These are phyloP conservation scores for Blakeslea trispora DNA, from an alignment of 371 early-diverging fungal genomes.

Conservation along the genomic window DNA sequence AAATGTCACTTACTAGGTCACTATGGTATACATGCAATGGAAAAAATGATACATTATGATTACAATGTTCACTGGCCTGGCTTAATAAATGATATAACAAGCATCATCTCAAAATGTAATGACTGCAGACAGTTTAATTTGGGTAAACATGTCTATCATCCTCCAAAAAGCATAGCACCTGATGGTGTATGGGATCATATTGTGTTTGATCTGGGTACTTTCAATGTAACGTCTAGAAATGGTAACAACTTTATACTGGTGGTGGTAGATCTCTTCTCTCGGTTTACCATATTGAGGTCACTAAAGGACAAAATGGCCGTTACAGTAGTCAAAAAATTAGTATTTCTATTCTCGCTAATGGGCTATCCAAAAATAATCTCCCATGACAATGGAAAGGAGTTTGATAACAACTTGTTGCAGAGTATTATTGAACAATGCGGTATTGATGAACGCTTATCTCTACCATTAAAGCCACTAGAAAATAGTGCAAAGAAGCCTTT, in stretches of 20 bases:
- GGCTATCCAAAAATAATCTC: conserved; percentile 6
- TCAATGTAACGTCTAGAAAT: neutral
- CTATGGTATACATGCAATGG: conserved; percentile 15
- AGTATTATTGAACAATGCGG: conserved; percentile 4
- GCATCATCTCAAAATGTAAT: neutral
- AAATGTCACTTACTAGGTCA: conserved; percentile 14
- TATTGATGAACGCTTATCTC: conserved; percentile 2
- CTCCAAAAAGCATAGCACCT: neutral
- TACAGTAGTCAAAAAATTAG: conserved; percentile 4
- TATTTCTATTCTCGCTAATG: conserved; percentile 6
- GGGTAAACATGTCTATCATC: conserved; percentile 6
- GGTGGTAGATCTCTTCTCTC: conserved; percentile 4
- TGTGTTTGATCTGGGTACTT: conserved; percentile 1
- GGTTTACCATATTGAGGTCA: conserved; percentile 5
- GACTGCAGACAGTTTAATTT: conserved; percentile 6
- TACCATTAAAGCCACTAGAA: conserved; percentile 7
- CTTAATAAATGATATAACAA: conserved; percentile 1
- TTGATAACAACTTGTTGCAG: neutral
- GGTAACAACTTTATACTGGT: conserved; percentile 17
- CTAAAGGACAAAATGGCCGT: conserved; percentile 1
- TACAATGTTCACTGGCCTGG: conserved; percentile 10
- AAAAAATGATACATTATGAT: neutral
- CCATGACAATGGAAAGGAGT: conserved; percentile 4
- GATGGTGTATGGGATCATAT: conserved; percentile 1
- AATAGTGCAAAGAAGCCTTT: conserved; percentile 6